A percentile compares a stretch with the other conserved stretches of the same genome.
These are phyloP conservation scores for Pichia nanzhaoensis DNA, from an alignment of 805 yeast genomes.

Conservation along the genomic window DNA sequence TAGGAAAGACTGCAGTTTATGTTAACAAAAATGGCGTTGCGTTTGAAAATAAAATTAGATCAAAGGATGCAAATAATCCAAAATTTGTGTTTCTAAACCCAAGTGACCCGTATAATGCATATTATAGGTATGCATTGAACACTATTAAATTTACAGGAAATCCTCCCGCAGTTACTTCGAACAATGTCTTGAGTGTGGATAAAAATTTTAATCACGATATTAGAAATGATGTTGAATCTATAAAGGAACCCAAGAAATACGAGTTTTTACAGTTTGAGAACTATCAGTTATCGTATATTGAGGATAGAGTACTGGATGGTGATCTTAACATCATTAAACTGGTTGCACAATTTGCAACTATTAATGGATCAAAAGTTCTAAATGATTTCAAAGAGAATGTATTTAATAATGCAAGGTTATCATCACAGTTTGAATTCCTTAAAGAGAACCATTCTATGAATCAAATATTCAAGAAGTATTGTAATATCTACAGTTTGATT, in stretches of 20 bases:
- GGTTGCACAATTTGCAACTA: slow-evolving; percentile 63
- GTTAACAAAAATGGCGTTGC: slow-evolving; percentile 60
- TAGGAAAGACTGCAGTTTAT: slow-evolving; percentile 67
- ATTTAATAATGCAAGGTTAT: slow-evolving; percentile 28
- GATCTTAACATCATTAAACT: slow-evolving; percentile 67
- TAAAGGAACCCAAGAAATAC: slow-evolving; percentile 15
- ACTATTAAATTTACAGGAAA: slow-evolving; percentile 26
- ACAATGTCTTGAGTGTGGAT: not conserved
- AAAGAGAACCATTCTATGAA: slow-evolving; percentile 54
- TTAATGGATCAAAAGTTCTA: slow-evolving; percentile 46
- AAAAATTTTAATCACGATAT: not conserved
- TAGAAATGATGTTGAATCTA: slow-evolving; percentile 2
- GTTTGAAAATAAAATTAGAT: slow-evolving; percentile 53
- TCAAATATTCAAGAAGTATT: slow-evolving; percentile 39
- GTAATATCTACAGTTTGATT: slow-evolving; percentile 48
- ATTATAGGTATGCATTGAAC: slow-evolving; percentile 45
- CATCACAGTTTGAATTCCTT: slow-evolving; percentile 64
- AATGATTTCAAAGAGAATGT: slow-evolving; percentile 28
- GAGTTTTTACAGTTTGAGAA: slow-evolving; percentile 21
- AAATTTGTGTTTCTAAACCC: slow-evolving; percentile 60
- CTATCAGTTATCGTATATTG: slow-evolving; percentile 18
- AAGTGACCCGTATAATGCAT: slow-evolving; percentile 48
- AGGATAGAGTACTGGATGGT: slow-evolving; percentile 41
- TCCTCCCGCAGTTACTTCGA: slow-evolving; percentile 12
- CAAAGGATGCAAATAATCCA: slow-evolving; percentile 38